A percentile compares a stretch with the other conserved stretches of the same genome.
Conservation (phyloP, 164 flowering plant genomes). For the Houttuynia cordata region DNA sequence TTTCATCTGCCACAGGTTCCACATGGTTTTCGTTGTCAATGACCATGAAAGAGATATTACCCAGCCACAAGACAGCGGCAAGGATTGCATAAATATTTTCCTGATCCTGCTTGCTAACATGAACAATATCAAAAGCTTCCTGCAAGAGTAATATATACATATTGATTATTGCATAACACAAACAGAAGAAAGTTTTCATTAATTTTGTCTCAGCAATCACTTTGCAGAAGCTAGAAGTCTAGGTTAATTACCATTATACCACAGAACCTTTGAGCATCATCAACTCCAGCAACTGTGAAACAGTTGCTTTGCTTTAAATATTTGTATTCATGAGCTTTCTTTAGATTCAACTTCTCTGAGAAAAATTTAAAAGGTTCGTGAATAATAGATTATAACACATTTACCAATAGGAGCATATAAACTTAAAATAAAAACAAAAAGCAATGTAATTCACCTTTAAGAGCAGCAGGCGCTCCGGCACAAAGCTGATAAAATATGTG, state of each 20-base stretch:
- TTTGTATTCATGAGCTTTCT: slow-evolving; percentile 57
- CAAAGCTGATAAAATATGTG: slow-evolving; percentile 98
- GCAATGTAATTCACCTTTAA: slow-evolving; percentile 55
- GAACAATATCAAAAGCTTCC: slow-evolving; percentile 96
- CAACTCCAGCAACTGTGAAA: slow-evolving; percentile 61
- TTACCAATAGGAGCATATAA: neutral
- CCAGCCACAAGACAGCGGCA: slow-evolving; percentile 93
- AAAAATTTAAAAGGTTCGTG: neutral
- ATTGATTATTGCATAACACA: neutral
- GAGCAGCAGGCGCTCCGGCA: slow-evolving; percentile 72
- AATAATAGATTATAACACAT: too few relatives aligned
- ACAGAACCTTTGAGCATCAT: slow-evolving; percentile 79
- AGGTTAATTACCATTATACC: slow-evolving; percentile 44
- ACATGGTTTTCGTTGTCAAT: slow-evolving; percentile 95
- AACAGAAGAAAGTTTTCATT: neutral
- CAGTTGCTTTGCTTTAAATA: slow-evolving; percentile 85
- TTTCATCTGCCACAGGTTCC: slow-evolving; percentile 79
- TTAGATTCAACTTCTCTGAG: slow-evolving; percentile 76
- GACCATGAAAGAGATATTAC: slow-evolving; percentile 74
- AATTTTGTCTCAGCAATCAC: neutral
- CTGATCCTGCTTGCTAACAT: slow-evolving; percentile 82
- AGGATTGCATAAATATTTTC: slow-evolving; percentile 90
- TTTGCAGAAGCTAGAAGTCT: neutral
- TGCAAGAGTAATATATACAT: slow-evolving; percentile 12
- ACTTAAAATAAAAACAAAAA: neutral